Base-by-base conservation (phyloP, 164 flowering plant species). In the Vitis vinifera region DNA sequence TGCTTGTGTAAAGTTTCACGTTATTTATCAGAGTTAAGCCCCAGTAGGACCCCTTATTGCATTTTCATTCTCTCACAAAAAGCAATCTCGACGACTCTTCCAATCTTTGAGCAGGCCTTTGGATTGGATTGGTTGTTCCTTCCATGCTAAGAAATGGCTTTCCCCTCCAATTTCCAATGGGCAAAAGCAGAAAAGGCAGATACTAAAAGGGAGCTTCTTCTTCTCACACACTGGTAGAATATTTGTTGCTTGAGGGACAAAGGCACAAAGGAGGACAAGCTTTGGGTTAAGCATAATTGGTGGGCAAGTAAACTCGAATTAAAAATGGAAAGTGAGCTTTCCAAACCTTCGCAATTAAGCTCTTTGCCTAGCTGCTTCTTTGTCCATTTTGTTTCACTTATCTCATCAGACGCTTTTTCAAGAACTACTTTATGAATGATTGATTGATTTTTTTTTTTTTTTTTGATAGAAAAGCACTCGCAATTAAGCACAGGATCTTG, bases 61-160 rank as follows among this genome's bases (percentile, higher is more conserved):
- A 31, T 9, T 13, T 6, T 12, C 8, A 37, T 8, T 15, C 9
- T 13, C 16, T 31, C 37, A 60, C 15, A n/a, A 27, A 11, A 59
- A 59, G 13, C 3, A 9, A 9, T 10, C 30, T 8, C 13, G 0
- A 59, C 2, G 2, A 11, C 30, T 3, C 30, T 8, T 61, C 2
- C 44, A 37, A 37, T 9, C 10, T 5, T 64, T 64, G 5, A 13
- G 15, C n/a, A 13, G 56, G 16, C 17, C 56, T 53, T 53, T 53
- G n/a, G 56, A 53, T 53, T 14, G 56, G 44, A 4, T 6, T 59
- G 62, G 37, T 9, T 66, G 62, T 75, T 66, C 48, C 78, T 75
- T 75, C 50, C 17, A 50, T 27, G 51, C 52, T 75, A 75, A 75
- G 78, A 66, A 76, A 71, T 23, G 23, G 19, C 68, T 14, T 49